Conservation (phyloP, 129 eudicot genomes). For the Lactuca saligna region DNA sequence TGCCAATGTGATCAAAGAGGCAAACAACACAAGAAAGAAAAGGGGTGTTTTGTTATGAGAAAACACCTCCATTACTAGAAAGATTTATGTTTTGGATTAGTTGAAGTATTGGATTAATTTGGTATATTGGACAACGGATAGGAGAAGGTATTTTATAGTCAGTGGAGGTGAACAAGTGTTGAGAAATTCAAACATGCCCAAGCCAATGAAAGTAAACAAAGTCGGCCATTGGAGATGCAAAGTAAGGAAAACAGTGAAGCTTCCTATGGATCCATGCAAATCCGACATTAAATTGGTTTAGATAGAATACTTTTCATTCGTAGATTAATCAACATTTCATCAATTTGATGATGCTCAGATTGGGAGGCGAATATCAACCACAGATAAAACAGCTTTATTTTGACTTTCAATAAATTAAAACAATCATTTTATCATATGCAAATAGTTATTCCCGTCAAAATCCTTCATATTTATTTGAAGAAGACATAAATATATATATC, state of each 20-base stretch:
- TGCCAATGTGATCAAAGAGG: slow-evolving; percentile 17
- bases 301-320: too few relatives aligned
- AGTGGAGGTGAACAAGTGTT: neutral
- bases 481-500: too few relatives aligned
- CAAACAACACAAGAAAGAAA: slow-evolving; percentile 23
- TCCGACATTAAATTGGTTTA: too few relatives aligned
- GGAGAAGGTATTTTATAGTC: slow-evolving; percentile 22
- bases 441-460: too few relatives aligned
- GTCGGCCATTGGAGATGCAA: slow-evolving; percentile 11
- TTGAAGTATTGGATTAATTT: neutral
- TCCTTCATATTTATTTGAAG: too few relatives aligned
- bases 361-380: too few relatives aligned
- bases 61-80: slow-evolving; percentile 2
- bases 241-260: neutral
- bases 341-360: too few relatives aligned
- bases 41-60: neutral
- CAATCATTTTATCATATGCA: too few relatives aligned
- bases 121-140: neutral
- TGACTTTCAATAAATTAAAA: too few relatives aligned
- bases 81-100: neutral
- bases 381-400: too few relatives aligned
- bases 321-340: too few relatives aligned
- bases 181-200: slow-evolving; percentile 17
- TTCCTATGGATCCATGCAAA: too few relatives aligned
- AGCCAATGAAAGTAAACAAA: slow-evolving; percentile 18